Evolutionary conservation across 148 eudicot species (phyloP), one percentile per base, ranked within the genome.

Genomic region (Dianthus caryophyllus): DNA sequence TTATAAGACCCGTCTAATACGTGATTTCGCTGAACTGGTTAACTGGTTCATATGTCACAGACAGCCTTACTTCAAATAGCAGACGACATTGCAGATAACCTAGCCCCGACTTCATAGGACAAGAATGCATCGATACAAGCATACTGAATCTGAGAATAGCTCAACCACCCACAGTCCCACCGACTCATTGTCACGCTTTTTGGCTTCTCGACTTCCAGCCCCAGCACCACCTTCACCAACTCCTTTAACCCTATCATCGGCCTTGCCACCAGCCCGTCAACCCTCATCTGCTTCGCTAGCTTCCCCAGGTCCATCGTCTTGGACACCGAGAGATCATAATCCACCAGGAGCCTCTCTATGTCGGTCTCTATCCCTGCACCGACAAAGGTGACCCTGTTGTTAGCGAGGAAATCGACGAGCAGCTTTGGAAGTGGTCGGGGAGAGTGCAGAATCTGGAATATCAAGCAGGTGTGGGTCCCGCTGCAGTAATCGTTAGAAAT

Each of bases 131-230:
- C 74, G 5, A 71, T 15, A 54, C 74, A 71, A 27, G 74, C 74
- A 63, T 71, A 71, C 14, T 38, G 36, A 25, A 71, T 47, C 13
- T 71, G 74, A 6, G 5, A 15, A 26, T 62, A 77, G 18, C 68
- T 73, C 50, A 84, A 64, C 77, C 76, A 77, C 41, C 56, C 76
- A 24, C 54, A 31, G 46, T 86, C 88, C 91, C 91, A 86, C 68
- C 74, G 56, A 53, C 91, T 84, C 83, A 78, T 56, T 15, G 85
- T 86, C 12, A 86, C 76, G 0, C 43, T 46, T 53, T 64, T 86
- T 1, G 87, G 85, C 80, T 86, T 86, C 24, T 9, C 54, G 18
- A 87, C 69, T 25, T 71, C 84, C 29, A 71, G 66, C 8, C 76
- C 84, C 44, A 87, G 7, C 25, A 85, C 80, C 62, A 60, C 67